Conservation (phyloP, 2,329 filamentous ascomycete species). For the Decorospora gaudefroyi region DNA sequence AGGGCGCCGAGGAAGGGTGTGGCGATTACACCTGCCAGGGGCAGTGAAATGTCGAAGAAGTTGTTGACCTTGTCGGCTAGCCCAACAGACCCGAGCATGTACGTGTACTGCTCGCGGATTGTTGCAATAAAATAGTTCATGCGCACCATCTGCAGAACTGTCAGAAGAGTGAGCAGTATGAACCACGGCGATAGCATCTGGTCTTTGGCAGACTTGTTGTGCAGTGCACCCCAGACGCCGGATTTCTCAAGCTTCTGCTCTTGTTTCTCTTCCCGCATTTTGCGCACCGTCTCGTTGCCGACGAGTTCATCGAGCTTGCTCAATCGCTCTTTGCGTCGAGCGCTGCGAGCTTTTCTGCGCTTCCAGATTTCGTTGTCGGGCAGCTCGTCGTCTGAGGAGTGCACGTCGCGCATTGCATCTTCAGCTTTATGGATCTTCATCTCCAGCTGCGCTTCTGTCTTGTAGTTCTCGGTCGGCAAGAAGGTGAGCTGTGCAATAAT, state of each 20-base stretch:
- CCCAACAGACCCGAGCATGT: slow-evolving; percentile 65
- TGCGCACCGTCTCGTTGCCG: slow-evolving; percentile 65
- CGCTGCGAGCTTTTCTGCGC: slow-evolving; percentile 43
- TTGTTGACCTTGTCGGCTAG: slow-evolving; percentile 72
- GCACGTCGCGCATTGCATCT: slow-evolving; percentile 50
- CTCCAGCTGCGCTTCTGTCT: slow-evolving; percentile 58
- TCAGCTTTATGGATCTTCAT: slow-evolving; percentile 43
- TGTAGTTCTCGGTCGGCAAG: slow-evolving; percentile 78
- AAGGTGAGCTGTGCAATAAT: slow-evolving; percentile 68
- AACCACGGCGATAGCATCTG: slow-evolving; percentile 85
- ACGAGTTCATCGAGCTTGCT: slow-evolving; percentile 74
- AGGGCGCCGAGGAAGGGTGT: slow-evolving; percentile 82
- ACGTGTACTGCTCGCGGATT: slow-evolving; percentile 77
- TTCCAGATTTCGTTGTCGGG: slow-evolving; percentile 55
- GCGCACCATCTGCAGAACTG: slow-evolving; percentile 58
- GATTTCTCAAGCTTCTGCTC: slow-evolving; percentile 69
- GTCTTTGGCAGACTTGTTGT: slow-evolving; percentile 68
- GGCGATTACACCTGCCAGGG: slow-evolving; percentile 75
- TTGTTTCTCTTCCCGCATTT: slow-evolving; percentile 64
- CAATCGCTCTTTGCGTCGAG: slow-evolving; percentile 60
- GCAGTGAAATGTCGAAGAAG: slow-evolving; percentile 82
- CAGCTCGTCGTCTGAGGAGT: slow-evolving; percentile 60
- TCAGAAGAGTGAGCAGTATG: slow-evolving; percentile 79
- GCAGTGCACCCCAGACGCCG: slow-evolving; percentile 84
- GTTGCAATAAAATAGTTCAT: slow-evolving; percentile 96